These are phyloP conservation scores for Hordeum marinum DNA, from an alignment of 176 grass and related monocot genomes.

Conservation along the genomic window DNA sequence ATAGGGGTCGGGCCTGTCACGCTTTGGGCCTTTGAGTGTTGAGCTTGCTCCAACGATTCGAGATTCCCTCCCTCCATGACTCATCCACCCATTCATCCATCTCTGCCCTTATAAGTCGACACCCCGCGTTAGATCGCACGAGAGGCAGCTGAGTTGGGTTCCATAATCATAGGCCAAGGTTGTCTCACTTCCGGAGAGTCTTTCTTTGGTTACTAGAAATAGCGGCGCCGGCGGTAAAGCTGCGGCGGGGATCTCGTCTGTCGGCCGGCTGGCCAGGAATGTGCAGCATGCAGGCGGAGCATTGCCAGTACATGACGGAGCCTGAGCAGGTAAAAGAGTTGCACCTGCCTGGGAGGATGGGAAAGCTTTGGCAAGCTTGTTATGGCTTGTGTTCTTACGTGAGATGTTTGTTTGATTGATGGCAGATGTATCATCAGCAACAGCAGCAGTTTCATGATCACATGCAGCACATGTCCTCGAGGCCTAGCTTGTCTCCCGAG, in stretches of 20 bases:
- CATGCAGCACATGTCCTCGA: constrained; percentile 55
- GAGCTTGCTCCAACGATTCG: constrained; percentile 42
- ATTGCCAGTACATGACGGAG: constrained; percentile 34
- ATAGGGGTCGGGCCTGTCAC: constrained; percentile 31
- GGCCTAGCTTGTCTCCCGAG: constrained; percentile 45
- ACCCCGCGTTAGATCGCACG: neutral
- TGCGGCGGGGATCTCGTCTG: constrained; percentile 23
- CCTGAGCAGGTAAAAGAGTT: constrained; percentile 28
- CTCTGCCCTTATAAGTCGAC: constrained; percentile 47
- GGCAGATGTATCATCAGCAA: constrained; percentile 82
- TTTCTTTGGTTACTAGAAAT: constrained; percentile 53
- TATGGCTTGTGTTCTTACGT: constrained; percentile 19
- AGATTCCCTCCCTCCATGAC: constrained; percentile 27
- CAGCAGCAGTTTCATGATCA: constrained; percentile 38
- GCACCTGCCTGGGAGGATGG: neutral
- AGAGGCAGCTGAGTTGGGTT: constrained; percentile 4
- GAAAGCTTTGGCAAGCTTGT: neutral
- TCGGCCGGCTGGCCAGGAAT: constrained; percentile 30
- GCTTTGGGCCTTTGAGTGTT: constrained; percentile 27
- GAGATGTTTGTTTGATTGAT: constrained; percentile 18
- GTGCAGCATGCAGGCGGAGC: constrained; percentile 37
- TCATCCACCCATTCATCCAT: neutral
- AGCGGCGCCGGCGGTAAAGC: constrained; percentile 29
- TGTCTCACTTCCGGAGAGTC: constrained; percentile 40
- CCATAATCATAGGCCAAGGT: constrained; percentile 40